Evolutionary conservation across 768 basidiomycete genomes (phyloP), one percentile per base, ranked within the genome.

Genomic region (Amanita polypyramis): DNA sequence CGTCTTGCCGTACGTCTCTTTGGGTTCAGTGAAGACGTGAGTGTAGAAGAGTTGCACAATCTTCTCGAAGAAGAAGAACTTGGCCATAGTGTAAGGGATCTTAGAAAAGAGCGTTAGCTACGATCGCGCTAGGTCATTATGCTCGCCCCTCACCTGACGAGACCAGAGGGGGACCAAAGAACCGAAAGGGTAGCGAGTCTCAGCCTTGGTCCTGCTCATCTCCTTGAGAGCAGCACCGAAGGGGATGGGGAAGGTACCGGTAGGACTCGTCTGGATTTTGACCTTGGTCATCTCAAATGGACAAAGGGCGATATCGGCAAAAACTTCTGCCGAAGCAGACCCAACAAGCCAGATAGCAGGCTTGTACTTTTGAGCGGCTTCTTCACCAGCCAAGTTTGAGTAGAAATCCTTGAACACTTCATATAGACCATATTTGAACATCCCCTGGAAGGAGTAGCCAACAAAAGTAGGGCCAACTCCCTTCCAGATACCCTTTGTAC

Each of bases 21-120:
- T 90, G 58, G 86, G 84, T 51, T 73, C 68, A 36, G 82, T 76
- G 70, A 93, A 84, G 65, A 91, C 85, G 61, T 86, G 79, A 55
- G 85, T 89, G 68, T 90, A 90, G 74, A 94, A 93, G 57, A 86
- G 63, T 60, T 80, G 74, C 63, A 85, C 88, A 57, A 86, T 85
- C 74, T 83, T 82, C 66, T 93, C 90, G 65, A 83, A 94, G 78
- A 89, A 91, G 79, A 79, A 90, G 80, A 96, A 96, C 70, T 96
- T 96, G 74, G 92, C 92, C 92, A 96, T 94, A 60, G 93, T 96
- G 76, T 96, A 96, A 46, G 93, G 93, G 60, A 95, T 92, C 85
- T 95, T 52, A 25, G 39, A 12, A 23, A 15, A 25, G 37, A 27
- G 17, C n/a, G n/a, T 38, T 46, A 43, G 39, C 15, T 39, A 37